A percentile compares a stretch with the other conserved stretches of the same genome.
These are phyloP conservation scores for Mortierella sp. DNA, from an alignment of 371 early-diverging fungal genomes.

Conservation along the genomic window DNA sequence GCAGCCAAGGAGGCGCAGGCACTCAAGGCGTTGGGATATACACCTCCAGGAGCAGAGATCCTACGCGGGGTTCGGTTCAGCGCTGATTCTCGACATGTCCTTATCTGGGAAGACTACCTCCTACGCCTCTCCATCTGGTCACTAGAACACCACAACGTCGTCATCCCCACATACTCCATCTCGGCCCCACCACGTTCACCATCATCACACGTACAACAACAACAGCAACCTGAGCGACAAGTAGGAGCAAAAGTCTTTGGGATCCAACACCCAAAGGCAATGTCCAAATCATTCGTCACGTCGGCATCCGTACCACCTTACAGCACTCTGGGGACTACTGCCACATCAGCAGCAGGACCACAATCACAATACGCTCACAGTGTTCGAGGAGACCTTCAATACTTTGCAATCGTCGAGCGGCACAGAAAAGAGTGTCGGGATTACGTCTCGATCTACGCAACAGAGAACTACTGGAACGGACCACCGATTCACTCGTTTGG, in stretches of 20 bases:
- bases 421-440: conserved; percentile 46
- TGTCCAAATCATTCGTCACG: conserved; percentile 30
- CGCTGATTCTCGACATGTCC: conserved; percentile 51
- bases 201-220: conserved; percentile 12
- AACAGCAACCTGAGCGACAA: conserved; percentile 22
- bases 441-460: conserved; percentile 44
- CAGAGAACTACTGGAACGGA: conserved; percentile 43
- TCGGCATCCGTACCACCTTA: conserved; percentile 47
- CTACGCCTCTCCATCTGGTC: conserved; percentile 48
- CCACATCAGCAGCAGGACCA: conserved; percentile 38
- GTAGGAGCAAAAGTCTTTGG: conserved; percentile 17
- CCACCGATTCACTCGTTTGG: conserved; percentile 39
- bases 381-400: conserved; percentile 47
- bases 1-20: conserved; percentile 19
- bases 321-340: conserved; percentile 45
- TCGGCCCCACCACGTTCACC: background rate
- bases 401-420: conserved; percentile 46
- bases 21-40: conserved; percentile 33
- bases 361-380: conserved; percentile 34
- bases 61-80: conserved; percentile 48
- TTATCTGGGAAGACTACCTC: conserved; percentile 52
- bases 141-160: conserved; percentile 20
- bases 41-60: conserved; percentile 43
- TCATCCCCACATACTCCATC: background rate
- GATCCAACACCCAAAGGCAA: conserved; percentile 46